Evolutionary conservation across 768 basidiomycete species (phyloP), one percentile per base, ranked within the genome.

Genomic region (Hericium rajendrae): DNA sequence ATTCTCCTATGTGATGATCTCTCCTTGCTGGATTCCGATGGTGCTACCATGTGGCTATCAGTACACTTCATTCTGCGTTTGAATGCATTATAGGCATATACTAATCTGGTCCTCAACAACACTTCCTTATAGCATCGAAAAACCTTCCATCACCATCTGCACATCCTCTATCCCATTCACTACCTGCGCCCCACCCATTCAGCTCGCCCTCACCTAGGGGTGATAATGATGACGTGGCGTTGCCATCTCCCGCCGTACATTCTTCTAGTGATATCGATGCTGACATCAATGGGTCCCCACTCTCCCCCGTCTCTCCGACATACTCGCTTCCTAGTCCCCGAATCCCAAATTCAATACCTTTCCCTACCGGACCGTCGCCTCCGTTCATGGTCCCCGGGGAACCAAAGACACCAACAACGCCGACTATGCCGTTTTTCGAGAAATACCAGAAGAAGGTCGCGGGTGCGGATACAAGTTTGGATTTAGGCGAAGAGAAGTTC

Each of bases 361-460:
- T 72, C 67, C 9, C 57, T 59, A 15, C 53, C 60, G n/a, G 65
- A 64, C 46, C 57, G 16, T 64, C 59, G 22, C 6, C 49, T 12
- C 26, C 66, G 4, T 60, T 54, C 24, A 22, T 59, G 48, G 64
- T 67, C 46, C 67, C 67, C 5, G 66, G 74, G 24, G 55, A 56
- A 26, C 62, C 62, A 12, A 43, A 49, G 39, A 63, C 62, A 16
- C 62, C 62, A 37, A 64, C 58, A 16, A 57, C 62, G 18, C 62
- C 59, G 24, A 54, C 32, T 13, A 28, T 84, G 59, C 78, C 81
- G 9, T 79, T 86, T 67, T 78, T 85, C 60, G 82, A 84, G 56
- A 79, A 79, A 61, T 73, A 77, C 64, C 78, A 77, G 28, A 24
- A 26, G 49, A 18, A 22, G 20, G 49, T 18, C 24, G 49, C 15